phyloP scores from a whole-genome alignment of 345 rosid genomes.

The Geranium rotundifolium region DNA sequence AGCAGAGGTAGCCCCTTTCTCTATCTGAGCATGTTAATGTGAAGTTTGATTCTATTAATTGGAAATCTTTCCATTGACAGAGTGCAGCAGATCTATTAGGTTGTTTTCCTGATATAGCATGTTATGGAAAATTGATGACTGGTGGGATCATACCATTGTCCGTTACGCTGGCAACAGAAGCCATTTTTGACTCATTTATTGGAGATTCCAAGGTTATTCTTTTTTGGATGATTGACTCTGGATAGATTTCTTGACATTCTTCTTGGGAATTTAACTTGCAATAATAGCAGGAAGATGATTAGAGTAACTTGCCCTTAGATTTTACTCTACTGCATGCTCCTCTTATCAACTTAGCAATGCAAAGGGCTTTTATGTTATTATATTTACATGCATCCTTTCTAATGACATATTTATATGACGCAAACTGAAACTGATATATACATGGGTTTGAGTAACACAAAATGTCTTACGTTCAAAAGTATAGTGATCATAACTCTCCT shows the following conservation, averaged over 20 bases:
- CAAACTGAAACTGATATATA: background rate
- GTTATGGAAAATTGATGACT: conserved; percentile 86
- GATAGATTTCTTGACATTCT: background rate
- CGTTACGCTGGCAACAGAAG: conserved; percentile 68
- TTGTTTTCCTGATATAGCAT: conserved; percentile 84
- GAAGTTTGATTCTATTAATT: conserved; percentile 7
- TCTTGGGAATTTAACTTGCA: background rate
- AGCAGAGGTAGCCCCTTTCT: conserved; percentile 48
- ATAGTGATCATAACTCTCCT: no score
- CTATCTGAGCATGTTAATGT: background rate
- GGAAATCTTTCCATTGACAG: conserved; percentile 24
- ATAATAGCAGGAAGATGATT: background rate
- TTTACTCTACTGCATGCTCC: background rate
- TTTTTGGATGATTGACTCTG: background rate
- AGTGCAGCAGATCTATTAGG: conserved; percentile 71
- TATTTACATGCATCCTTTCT: background rate
- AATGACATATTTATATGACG: background rate
- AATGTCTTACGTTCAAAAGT: no score
- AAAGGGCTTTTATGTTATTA: background rate
- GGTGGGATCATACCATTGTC: conserved; percentile 89
- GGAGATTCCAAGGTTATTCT: conserved; percentile 79
- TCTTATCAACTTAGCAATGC: background rate
- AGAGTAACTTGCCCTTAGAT: background rate
- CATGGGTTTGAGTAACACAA: no score
- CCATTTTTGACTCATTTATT: conserved; percentile 59